Conservation (phyloP, 352 stramenopile genomes). For the Phytopythium sindhum region DNA sequence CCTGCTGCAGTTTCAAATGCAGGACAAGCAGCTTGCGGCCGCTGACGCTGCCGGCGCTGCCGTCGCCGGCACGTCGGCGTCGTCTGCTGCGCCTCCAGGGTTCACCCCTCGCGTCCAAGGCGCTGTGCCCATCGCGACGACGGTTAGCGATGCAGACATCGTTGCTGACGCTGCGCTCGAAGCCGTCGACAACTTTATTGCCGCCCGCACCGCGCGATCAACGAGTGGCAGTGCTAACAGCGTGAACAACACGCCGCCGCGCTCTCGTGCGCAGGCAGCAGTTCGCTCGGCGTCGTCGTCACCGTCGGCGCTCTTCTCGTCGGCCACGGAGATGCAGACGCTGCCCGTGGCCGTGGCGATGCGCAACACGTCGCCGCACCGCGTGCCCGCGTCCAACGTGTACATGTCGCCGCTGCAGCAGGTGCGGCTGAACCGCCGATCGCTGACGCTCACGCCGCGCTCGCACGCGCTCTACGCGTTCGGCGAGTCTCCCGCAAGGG, state of each 20-base stretch:
- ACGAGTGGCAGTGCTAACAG: not conserved
- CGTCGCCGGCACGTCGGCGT: slow-evolving; percentile 15
- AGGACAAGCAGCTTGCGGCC: slow-evolving; percentile 79
- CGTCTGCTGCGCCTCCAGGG: slow-evolving; percentile 27
- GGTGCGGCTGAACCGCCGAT: slow-evolving; percentile 61
- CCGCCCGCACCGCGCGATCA: slow-evolving; percentile 1
- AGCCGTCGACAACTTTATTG: slow-evolving; percentile 55
- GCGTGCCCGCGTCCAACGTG: slow-evolving; percentile 74
- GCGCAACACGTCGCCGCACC: slow-evolving; percentile 76
- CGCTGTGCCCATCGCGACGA: slow-evolving; percentile 35
- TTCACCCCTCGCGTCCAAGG: slow-evolving; percentile 37
- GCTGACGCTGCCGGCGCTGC: slow-evolving; percentile 58
- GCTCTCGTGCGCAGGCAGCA: slow-evolving; percentile 6
- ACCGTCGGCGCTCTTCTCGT: slow-evolving; percentile 42
- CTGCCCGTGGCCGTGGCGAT: slow-evolving; percentile 58
- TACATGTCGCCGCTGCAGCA: slow-evolving; percentile 87
- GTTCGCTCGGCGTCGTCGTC: slow-evolving; percentile 18
- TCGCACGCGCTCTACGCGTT: slow-evolving; percentile 85
- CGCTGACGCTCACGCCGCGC: slow-evolving; percentile 57
- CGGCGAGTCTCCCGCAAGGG: slow-evolving; percentile 77
- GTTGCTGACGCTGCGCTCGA: slow-evolving; percentile 69
- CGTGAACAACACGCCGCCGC: slow-evolving; percentile 34
- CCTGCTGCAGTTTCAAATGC: slow-evolving; percentile 80
- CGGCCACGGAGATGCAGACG: slow-evolving; percentile 66
- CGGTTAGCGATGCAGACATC: slow-evolving; percentile 74